These are phyloP conservation scores for maize (Zea mays) DNA, from an alignment of 176 grass and related monocot species.

Conservation along the genomic window DNA sequence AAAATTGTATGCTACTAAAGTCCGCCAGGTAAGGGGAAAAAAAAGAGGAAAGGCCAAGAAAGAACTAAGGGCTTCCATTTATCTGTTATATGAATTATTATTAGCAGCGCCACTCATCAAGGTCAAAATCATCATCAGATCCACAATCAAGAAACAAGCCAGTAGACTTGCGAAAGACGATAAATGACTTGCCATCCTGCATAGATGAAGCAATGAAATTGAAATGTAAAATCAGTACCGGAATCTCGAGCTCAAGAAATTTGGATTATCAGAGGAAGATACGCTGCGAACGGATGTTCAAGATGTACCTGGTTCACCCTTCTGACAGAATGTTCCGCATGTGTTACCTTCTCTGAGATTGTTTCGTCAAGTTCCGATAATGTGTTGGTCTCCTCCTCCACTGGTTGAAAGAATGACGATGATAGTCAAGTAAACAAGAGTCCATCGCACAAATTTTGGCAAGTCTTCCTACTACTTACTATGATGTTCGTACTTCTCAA, in stretches of 20 bases:
- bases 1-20: background rate
- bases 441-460: conserved; percentile 8
- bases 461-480: conserved; percentile 51
- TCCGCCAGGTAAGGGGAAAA: background rate
- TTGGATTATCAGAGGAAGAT: background rate
- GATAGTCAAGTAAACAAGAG: conserved; percentile 21
- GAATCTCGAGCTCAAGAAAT: background rate
- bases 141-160: conserved; percentile 62
- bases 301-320: conserved; percentile 66
- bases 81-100: background rate
- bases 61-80: background rate
- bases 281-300: background rate
- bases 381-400: conserved; percentile 49
- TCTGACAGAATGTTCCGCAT: conserved; percentile 54
- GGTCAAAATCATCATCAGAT: conserved; percentile 85
- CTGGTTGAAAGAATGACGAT: conserved; percentile 39
- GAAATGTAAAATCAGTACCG: background rate
- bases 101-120: conserved; percentile 37
- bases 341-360: conserved; percentile 55
- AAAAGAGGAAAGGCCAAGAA: background rate
- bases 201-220: background rate
- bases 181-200: conserved; percentile 74
- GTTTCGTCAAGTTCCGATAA: conserved; percentile 62
- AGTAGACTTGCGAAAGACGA: conserved; percentile 69
- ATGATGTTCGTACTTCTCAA: conserved; percentile 59